Percentiles rank a stretch among this genome's conserved stretches.
Conservation (phyloP, 805 yeast genomes). For the Wickerhamomyces ciferrii region DNA sequence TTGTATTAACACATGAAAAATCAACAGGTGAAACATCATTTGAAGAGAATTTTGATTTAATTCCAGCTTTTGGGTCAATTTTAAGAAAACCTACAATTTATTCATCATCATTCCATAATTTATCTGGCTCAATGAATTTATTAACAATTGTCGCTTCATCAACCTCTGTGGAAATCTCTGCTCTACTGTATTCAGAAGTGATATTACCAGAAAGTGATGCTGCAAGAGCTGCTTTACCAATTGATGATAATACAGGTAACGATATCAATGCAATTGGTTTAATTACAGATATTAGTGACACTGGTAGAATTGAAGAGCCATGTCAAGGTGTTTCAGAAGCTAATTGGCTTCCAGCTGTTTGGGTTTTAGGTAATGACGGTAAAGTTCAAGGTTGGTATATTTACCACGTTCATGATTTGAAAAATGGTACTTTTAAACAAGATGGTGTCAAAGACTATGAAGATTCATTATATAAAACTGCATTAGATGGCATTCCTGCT, state of each 20-base stretch:
- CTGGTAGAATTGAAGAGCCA: slow-evolving; percentile 43
- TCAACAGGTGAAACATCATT: slow-evolving; percentile 10
- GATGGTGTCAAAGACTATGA: slow-evolving; percentile 5
- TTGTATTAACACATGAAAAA: slow-evolving; percentile 11
- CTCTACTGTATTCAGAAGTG: slow-evolving; percentile 32
- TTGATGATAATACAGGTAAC: slow-evolving; percentile 56
- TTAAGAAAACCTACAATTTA: slow-evolving; percentile 45
- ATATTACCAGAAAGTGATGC: slow-evolving; percentile 59
- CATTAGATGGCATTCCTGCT: background rate
- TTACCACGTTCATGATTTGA: slow-evolving; percentile 49
- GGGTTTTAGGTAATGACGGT: slow-evolving; percentile 61
- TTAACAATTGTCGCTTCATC: slow-evolving; percentile 52
- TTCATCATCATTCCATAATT: slow-evolving; percentile 29
- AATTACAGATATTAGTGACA: slow-evolving; percentile 50
- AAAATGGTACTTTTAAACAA: slow-evolving; percentile 25
- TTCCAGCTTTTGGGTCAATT: slow-evolving; percentile 48
- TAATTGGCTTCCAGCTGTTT: slow-evolving; percentile 59
- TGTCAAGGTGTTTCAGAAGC: slow-evolving; percentile 53
- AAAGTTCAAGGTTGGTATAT: slow-evolving; percentile 59
- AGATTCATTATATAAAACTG: slow-evolving; percentile 3
- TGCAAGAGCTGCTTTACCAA: slow-evolving; percentile 68
- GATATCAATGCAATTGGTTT: slow-evolving; percentile 74
- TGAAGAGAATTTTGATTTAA: slow-evolving; percentile 35
- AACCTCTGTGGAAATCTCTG: slow-evolving; percentile 56
- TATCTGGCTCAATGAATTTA: slow-evolving; percentile 30